Evolutionary conservation across 768 basidiomycete genomes (phyloP).

Genomic region (Rhizopogon vinicolor): DNA sequence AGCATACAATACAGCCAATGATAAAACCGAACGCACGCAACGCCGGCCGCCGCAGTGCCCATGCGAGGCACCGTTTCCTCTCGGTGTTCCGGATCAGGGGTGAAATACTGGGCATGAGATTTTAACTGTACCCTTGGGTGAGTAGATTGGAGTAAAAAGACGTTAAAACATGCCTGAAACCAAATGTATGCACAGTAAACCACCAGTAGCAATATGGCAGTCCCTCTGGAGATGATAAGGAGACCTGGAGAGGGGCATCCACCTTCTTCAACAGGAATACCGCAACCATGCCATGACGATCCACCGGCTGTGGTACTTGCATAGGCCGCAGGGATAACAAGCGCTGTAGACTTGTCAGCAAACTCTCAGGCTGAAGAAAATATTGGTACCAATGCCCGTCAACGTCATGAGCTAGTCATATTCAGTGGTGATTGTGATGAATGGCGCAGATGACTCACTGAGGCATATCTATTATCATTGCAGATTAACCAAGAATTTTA

Average conservation of each 20-base stretch:
- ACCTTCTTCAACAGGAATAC: slow-evolving; percentile 5
- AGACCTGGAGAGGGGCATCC: slow-evolving; percentile 40
- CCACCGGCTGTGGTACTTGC: slow-evolving; percentile 36
- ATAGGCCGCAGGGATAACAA: slow-evolving; percentile 91
- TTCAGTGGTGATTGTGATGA: not conserved
- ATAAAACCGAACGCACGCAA: slow-evolving; percentile 32
- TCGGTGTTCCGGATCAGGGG: slow-evolving; percentile 30
- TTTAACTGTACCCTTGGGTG: slow-evolving; percentile 46
- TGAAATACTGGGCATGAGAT: slow-evolving; percentile 64
- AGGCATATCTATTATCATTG: slow-evolving; percentile 26
- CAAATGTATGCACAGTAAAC: slow-evolving; percentile 73
- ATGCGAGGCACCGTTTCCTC: slow-evolving; percentile 42
- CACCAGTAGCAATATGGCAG: slow-evolving; percentile 65
- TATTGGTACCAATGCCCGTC: slow-evolving; percentile 70
- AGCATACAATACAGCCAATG: not conserved
- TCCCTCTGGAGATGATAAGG: slow-evolving; percentile 74
- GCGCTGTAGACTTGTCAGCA: slow-evolving; percentile 37
- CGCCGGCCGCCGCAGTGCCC: slow-evolving; percentile 63
- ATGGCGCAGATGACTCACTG: slow-evolving; percentile 23
- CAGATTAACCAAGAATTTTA: not conserved
- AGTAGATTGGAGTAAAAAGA: slow-evolving; percentile 1
- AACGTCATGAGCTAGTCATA: slow-evolving; percentile 70
- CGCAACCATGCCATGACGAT: not conserved
- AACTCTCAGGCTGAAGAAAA: not conserved
- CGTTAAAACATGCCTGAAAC: slow-evolving; percentile 57